phyloP scores from a whole-genome alignment of 257 asterid genomes.

The Schizonepeta tenuifolia region DNA sequence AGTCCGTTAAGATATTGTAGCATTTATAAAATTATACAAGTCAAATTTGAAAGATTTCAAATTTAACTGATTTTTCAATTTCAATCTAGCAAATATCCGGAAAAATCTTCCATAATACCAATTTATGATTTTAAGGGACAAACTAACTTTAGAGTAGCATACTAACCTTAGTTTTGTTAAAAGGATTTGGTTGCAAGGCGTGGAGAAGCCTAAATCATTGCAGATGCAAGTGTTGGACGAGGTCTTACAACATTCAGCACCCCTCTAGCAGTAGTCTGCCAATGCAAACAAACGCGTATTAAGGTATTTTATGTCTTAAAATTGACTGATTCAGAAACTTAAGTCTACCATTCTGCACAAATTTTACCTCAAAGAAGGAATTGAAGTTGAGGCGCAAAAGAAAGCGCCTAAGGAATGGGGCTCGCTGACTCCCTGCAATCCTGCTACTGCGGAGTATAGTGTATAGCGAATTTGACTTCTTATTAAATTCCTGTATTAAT shows the following conservation, averaged over 20 bases:
- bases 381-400: conserved; percentile 96
- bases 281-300: conserved; percentile 27
- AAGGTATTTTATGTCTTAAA: background rate
- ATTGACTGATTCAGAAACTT: conserved; percentile 1
- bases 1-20: background rate
- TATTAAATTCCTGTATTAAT: conserved; percentile 76
- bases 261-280: conserved; percentile 93
- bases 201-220: conserved; percentile 42
- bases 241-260: conserved; percentile 88
- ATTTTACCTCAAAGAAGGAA: conserved; percentile 85
- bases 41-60: conserved; percentile 1
- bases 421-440: conserved; percentile 99
- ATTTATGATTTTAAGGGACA: background rate
- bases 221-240: conserved; percentile 61
- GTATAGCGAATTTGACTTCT: conserved; percentile 93
- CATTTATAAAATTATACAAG: background rate
- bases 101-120: background rate
- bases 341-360: background rate
- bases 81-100: background rate
- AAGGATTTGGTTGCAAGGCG: conserved; percentile 15
- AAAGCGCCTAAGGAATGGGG: conserved; percentile 95
- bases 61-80: background rate
- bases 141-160: conserved; percentile 22
- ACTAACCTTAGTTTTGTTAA: conserved; percentile 25
- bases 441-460: conserved; percentile 94